Evolutionary conservation across 106 monocot genomes (phyloP).

Genomic region (Gastrodia elata): DNA sequence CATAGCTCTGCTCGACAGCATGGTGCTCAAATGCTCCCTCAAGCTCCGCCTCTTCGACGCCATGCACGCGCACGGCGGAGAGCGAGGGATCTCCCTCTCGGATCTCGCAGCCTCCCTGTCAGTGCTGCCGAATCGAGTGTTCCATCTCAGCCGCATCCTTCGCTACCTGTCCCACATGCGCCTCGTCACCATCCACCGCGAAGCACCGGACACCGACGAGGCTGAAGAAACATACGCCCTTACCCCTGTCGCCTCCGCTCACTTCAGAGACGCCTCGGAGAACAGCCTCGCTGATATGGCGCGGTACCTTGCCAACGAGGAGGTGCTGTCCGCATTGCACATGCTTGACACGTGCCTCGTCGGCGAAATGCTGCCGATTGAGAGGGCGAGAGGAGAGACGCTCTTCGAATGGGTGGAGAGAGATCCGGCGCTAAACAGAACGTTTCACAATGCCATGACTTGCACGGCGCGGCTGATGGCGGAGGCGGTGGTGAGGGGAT

Average conservation of each 20-base stretch:
- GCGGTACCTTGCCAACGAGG: no score
- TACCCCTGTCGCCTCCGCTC: conserved; percentile 5
- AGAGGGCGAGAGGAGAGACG: conserved; percentile 2
- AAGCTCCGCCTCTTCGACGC: conserved; percentile 18
- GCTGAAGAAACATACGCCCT: conserved; percentile 7
- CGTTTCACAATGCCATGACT: conserved; percentile 21
- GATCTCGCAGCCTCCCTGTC: conserved; percentile 8
- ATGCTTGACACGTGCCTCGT: no score
- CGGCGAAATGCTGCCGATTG: no score
- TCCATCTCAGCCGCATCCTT: conserved; percentile 17
- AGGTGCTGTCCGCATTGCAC: no score
- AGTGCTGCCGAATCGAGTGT: background rate
- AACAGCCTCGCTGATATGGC: conserved; percentile 6
- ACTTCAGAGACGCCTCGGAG: background rate
- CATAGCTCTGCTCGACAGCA: no score
- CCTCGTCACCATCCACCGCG: background rate
- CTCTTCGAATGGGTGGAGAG: background rate
- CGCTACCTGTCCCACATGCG: conserved; percentile 8
- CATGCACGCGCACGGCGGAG: conserved; percentile 14
- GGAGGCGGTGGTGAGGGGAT: background rate
- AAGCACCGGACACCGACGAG: no score
- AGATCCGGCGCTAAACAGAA: background rate
- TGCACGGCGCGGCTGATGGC: background rate
- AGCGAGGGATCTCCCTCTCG: conserved; percentile 9
- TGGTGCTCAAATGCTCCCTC: conserved; percentile 19